These are phyloP conservation scores for Myxozyma udenii DNA, from an alignment of 805 yeast species.

Conservation along the genomic window DNA sequence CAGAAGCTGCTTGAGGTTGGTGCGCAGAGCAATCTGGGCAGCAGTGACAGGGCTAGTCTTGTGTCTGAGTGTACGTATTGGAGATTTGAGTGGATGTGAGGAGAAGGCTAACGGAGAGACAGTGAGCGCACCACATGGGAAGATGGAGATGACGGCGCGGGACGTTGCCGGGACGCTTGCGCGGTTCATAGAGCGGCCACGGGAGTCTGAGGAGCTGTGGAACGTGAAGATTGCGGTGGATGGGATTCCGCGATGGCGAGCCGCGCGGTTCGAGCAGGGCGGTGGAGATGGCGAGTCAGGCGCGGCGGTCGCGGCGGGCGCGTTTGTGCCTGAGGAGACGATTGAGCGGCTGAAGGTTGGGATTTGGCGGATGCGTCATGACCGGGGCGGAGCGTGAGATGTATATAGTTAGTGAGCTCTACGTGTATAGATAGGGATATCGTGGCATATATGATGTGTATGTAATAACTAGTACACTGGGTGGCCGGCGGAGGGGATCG, in stretches of 20 bases:
- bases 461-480: too few species aligned
- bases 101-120: too few species aligned
- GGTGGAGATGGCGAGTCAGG: background rate
- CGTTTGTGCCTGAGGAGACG: conserved; percentile 16
- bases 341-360: conserved; percentile 25
- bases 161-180: conserved; percentile 23
- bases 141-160: conserved; percentile 12
- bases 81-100: too few species aligned
- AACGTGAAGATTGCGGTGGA: conserved; percentile 16
- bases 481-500: too few species aligned
- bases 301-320: background rate
- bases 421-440: background rate
- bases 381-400: background rate
- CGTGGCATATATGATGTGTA: too few species aligned
- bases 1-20: conserved; percentile 16
- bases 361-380: conserved; percentile 25
- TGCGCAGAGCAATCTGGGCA: conserved; percentile 15
- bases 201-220: conserved; percentile 16
- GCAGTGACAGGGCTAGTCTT: conserved; percentile 15
- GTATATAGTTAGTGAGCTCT: background rate
- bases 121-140: too few species aligned
- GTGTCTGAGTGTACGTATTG: conserved; percentile 16
- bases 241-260: conserved; percentile 24
- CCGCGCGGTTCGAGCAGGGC: background rate
- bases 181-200: conserved; percentile 18